A percentile compares a stretch with the other conserved stretches of the same genome.
phyloP scores from a whole-genome alignment of 768 basidiomycete species.

The Porphyrellus cyaneotinctus region DNA sequence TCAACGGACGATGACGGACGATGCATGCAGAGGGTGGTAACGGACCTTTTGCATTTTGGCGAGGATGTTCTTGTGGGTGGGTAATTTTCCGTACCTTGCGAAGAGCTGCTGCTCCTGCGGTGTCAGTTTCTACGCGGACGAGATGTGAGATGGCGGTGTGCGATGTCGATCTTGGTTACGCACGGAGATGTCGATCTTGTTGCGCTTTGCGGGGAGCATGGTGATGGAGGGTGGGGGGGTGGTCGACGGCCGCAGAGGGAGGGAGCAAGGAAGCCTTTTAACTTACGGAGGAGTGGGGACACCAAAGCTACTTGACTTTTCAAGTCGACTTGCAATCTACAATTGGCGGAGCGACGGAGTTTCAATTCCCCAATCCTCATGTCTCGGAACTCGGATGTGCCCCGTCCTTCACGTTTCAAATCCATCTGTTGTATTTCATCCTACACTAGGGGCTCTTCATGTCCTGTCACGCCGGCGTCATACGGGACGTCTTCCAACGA shows the following conservation, averaged over 20 bases:
- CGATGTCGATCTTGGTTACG: constrained; percentile 26
- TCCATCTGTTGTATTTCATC: constrained; percentile 5
- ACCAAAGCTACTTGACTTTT: no score
- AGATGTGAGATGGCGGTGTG: neutral
- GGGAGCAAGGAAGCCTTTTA: constrained; percentile 24
- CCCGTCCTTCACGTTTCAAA: constrained; percentile 20
- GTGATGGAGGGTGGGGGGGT: constrained; percentile 13
- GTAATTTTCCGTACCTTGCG: constrained; percentile 90
- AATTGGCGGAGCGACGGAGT: constrained; percentile 29
- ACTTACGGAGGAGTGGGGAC: constrained; percentile 1
- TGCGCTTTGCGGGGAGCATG: constrained; percentile 78
- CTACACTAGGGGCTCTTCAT: constrained; percentile 4
- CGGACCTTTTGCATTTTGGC: constrained; percentile 93
- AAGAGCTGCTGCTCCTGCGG: constrained; percentile 94
- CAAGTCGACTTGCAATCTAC: constrained; percentile 17
- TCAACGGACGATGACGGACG: constrained; percentile 4
- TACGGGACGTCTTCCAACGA: constrained; percentile 8
- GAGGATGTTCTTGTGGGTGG: constrained; percentile 88
- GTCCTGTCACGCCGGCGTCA: constrained; percentile 1
- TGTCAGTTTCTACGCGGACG: constrained; percentile 58
- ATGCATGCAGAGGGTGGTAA: neutral
- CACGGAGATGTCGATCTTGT: constrained; percentile 94
- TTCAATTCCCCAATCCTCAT: constrained; percentile 23
- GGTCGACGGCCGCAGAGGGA: constrained; percentile 18
- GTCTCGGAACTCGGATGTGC: constrained; percentile 28